A percentile compares a stretch with the other conserved stretches of the same genome.
Conservation (phyloP, 371 early-diverging fungal genomes). For the Quaeritorhiza haematococci region DNA sequence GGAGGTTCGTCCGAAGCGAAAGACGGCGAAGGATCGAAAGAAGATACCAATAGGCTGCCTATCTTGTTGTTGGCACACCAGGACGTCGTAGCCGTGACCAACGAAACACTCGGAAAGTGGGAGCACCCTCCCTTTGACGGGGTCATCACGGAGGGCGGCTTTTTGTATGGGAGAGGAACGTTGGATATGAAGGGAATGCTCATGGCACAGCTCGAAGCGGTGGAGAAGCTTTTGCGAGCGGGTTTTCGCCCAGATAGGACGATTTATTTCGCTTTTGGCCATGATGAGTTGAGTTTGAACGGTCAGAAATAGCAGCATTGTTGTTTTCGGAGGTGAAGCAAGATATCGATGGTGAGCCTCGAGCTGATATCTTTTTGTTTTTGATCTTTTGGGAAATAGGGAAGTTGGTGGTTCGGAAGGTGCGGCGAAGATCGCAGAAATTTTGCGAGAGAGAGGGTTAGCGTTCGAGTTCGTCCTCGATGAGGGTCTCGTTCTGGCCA, state of each 20-base stretch:
- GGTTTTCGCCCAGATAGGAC: conserved; percentile 22
- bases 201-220: conserved; percentile 28
- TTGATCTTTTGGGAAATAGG: too few species aligned
- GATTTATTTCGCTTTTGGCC: conserved; percentile 31
- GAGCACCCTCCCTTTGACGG: conserved; percentile 27
- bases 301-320: too few species aligned
- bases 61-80: conserved; percentile 24
- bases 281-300: conserved; percentile 43
- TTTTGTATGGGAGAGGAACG: conserved; percentile 38
- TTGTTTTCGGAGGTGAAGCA: too few species aligned
- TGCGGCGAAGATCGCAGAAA: too few species aligned
- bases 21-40: too few species aligned
- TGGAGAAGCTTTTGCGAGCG: conserved; percentile 26
- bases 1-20: too few species aligned
- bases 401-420: too few species aligned
- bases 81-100: conserved; percentile 32
- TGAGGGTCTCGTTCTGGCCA: conserved; percentile 13
- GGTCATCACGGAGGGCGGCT: conserved; percentile 13
- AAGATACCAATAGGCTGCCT: conserved; percentile 4
- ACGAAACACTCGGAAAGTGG: conserved; percentile 18
- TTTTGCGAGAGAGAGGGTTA: too few species aligned
- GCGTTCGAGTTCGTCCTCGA: conserved; percentile 16
- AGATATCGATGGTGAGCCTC: too few species aligned
- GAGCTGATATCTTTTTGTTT: too few species aligned
- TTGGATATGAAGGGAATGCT: conserved; percentile 30